Conservation (phyloP, 176 grass and related monocot genomes). For the Themeda triandra region DNA sequence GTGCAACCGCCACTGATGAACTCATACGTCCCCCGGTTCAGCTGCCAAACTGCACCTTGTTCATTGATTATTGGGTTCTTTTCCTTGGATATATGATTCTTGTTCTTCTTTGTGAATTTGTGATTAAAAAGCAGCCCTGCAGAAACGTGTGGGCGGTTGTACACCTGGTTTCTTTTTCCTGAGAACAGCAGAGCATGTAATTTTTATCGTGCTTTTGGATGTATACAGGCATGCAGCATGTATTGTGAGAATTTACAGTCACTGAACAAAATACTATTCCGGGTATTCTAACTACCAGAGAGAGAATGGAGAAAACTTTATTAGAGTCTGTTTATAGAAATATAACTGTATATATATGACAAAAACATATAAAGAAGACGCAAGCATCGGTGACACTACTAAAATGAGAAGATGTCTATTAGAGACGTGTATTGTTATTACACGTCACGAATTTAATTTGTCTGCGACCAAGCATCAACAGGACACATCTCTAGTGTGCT, state of each 20-base stretch:
- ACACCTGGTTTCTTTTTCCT: not conserved
- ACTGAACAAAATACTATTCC: not conserved
- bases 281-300: too few relatives aligned
- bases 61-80: not conserved
- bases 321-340: too few relatives aligned
- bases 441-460: too few relatives aligned
- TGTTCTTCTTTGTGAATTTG: not conserved
- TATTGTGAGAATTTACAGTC: not conserved
- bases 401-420: too few relatives aligned
- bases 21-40: not conserved
- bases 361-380: too few relatives aligned
- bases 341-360: too few relatives aligned
- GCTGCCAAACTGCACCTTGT: not conserved
- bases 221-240: not conserved
- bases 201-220: constrained; percentile 3
- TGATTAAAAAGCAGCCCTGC: not conserved
- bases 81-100: not conserved
- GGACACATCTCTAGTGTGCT: too few relatives aligned
- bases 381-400: too few relatives aligned
- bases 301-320: too few relatives aligned
- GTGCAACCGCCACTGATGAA: constrained; percentile 26
- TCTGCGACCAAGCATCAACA: too few relatives aligned
- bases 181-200: not conserved
- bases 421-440: too few relatives aligned
- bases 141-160: not conserved